These are phyloP conservation scores for Urtica urens DNA, from an alignment of 306 rosid genomes.

Conservation along the genomic window DNA sequence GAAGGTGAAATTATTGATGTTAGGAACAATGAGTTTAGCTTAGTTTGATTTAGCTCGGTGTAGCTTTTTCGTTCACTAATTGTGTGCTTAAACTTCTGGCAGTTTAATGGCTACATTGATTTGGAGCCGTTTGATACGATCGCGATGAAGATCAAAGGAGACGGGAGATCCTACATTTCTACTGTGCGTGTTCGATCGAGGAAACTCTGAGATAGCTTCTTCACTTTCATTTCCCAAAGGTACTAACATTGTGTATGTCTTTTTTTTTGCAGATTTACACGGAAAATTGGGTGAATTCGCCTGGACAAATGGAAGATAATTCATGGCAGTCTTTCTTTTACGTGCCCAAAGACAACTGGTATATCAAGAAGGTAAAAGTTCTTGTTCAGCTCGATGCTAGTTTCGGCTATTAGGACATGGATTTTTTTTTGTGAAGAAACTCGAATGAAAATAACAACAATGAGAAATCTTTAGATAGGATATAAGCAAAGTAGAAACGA, in stretches of 20 bases:
- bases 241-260: background rate
- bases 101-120: conserved; percentile 85
- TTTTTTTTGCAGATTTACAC: conserved; percentile 60
- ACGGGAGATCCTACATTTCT: conserved; percentile 84
- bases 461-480: too few relatives aligned
- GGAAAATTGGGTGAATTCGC: conserved; percentile 91
- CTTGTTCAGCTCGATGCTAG: too few relatives aligned
- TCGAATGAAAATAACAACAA: too few relatives aligned
- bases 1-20: conserved; percentile 36
- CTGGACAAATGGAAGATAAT: conserved; percentile 77
- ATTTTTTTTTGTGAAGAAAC: too few relatives aligned
- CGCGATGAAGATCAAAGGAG: conserved; percentile 78
- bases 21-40: background rate
- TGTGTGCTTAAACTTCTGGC: conserved; percentile 19
- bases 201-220: too few relatives aligned
- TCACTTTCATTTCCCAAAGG: background rate
- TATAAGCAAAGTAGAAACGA: too few relatives aligned
- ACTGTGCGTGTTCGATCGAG: conserved; percentile 44
- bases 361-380: conserved; percentile 62
- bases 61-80: background rate
- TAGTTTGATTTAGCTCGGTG: background rate
- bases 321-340: conserved; percentile 75
- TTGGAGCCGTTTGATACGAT: conserved; percentile 79
- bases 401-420: too few relatives aligned
- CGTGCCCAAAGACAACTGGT: conserved; percentile 77